phyloP scores from a whole-genome alignment of 2,329 filamentous ascomycete species.

The Neocatenulostroma microsporum region DNA sequence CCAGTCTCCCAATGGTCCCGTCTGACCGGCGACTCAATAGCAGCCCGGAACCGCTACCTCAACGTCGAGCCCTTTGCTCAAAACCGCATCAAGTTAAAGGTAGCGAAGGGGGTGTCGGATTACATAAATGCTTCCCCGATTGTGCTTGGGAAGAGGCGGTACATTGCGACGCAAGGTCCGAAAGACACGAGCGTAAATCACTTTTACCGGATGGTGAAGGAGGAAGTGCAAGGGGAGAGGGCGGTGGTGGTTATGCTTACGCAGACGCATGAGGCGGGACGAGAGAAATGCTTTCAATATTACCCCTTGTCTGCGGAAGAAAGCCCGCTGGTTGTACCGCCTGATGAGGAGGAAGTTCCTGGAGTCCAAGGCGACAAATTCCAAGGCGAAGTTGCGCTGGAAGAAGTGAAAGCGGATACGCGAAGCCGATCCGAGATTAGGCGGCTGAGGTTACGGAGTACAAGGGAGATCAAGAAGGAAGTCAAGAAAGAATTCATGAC shows the following conservation, averaged over 20 bases:
- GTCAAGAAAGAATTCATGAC: too few species aligned
- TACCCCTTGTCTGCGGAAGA: conserved; percentile 43
- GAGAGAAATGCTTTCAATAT: conserved; percentile 84
- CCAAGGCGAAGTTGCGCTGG: conserved; percentile 59
- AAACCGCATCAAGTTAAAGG: conserved; percentile 73
- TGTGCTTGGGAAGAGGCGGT: conserved; percentile 45
- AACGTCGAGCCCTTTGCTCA: conserved; percentile 88
- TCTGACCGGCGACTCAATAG: conserved; percentile 49
- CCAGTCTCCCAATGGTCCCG: conserved; percentile 51
- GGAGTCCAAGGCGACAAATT: too few species aligned
- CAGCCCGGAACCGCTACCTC: conserved; percentile 68
- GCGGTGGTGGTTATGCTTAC: conserved; percentile 89
- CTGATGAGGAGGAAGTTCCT: conserved; percentile 10
- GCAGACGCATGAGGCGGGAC: conserved; percentile 67
- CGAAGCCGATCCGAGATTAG: conserved; percentile 61
- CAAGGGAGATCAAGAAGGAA: too few species aligned
- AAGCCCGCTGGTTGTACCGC: conserved; percentile 21
- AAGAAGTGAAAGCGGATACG: conserved; percentile 48
- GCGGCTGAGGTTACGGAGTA: conserved; percentile 52
- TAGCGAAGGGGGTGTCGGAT: conserved; percentile 56
- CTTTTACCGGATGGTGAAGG: conserved; percentile 90
- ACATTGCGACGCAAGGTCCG: conserved; percentile 86
- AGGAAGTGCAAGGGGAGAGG: conserved; percentile 42
- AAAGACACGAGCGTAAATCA: conserved; percentile 68
- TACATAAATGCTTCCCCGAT: conserved; percentile 49